Base-by-base conservation (phyloP, 2,329 filamentous ascomycete genomes). In the Plectosphaerella sp. region DNA sequence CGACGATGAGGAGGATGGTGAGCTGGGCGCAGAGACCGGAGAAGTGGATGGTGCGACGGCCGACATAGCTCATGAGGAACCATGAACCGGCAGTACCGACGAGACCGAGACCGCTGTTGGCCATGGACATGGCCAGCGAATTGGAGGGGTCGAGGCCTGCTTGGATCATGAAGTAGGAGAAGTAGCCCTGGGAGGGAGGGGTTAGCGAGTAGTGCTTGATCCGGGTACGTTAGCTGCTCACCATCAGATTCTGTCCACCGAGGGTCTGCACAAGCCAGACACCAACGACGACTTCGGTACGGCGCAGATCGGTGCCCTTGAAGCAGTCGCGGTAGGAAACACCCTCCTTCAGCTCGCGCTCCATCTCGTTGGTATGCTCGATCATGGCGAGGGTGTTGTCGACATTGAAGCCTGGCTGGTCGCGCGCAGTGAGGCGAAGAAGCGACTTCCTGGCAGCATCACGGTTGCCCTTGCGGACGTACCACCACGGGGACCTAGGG, bases 331-430 rank as follows among this genome's bases (percentile, higher is more conserved):
- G 55, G 58, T 80, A 82, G 0, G 59, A 67, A 0, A 72, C 69
- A 1, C 77, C 76, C 8, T 67, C 66, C 8, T 70, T 71, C 45
- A 71, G 54, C 20, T 65, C 58, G 58, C 72, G 72, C 57, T 80
- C 77, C 52, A 76, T 62, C 60, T 75, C 70, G 55, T 81, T 76
- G 7, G 79, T 82, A 55, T 81, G 72, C 36, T 74, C 69, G 59
- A 82, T 80, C 74, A 82, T 73, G 15, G 78, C 74, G 11, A 83
- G 63, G 0, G 72, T 73, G 54, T 76, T 69, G 52, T 79, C 73
- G 4, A 65, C 62, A 54, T 78, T 72, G 57, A 77, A 75, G 28
- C 56, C 60, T 20, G 67, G 61, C 52, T 70, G 64, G 53, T 68
- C 65, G 33, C 57, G 61, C 5, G 67, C 71, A 0, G 72, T 74